Evolutionary conservation across 2,329 filamentous ascomycete genomes (phyloP).

Genomic region (Fusarium cicatricum): DNA sequence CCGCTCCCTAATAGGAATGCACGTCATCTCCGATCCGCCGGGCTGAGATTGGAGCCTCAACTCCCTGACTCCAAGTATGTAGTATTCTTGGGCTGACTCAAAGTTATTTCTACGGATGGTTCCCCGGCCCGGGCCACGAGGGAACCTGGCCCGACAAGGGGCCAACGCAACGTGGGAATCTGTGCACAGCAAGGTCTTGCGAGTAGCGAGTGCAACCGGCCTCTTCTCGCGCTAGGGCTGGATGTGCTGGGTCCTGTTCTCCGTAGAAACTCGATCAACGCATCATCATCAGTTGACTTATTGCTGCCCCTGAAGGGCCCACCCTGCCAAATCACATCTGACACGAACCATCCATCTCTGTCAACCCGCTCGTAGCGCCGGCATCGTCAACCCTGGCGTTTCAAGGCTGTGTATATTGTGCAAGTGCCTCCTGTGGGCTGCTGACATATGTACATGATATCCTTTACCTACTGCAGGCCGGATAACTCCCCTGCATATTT

Average conservation of each 20-base stretch:
- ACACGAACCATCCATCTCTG: slow-evolving; percentile 38
- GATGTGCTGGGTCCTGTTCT: not conserved
- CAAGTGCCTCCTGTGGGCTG: slow-evolving; percentile 15
- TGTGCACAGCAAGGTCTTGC: slow-evolving; percentile 2
- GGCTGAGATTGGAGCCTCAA: slow-evolving; percentile 38
- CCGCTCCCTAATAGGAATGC: slow-evolving; percentile 33
- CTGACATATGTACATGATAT: slow-evolving; percentile 4
- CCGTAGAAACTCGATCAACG: slow-evolving; percentile 12
- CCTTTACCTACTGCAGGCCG: not conserved
- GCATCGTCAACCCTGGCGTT: slow-evolving; percentile 25
- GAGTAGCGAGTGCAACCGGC: not conserved
- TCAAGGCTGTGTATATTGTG: slow-evolving; percentile 10
- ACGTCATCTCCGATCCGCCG: slow-evolving; percentile 39
- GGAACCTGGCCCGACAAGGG: slow-evolving; percentile 2
- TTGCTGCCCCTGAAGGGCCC: slow-evolving; percentile 9
- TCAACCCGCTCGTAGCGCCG: slow-evolving; percentile 27
- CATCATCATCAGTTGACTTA: slow-evolving; percentile 29
- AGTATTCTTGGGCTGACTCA: not conserved
- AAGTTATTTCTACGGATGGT: not conserved
- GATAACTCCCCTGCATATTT: not conserved
- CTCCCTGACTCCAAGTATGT: not conserved
- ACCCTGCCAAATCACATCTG: slow-evolving; percentile 28
- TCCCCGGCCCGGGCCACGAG: slow-evolving; percentile 11
- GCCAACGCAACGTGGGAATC: slow-evolving; percentile 10
- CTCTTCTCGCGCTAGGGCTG: not conserved